Conservation (phyloP, 1,284 basidiomycete species). For the Neonothopanus nambi region DNA sequence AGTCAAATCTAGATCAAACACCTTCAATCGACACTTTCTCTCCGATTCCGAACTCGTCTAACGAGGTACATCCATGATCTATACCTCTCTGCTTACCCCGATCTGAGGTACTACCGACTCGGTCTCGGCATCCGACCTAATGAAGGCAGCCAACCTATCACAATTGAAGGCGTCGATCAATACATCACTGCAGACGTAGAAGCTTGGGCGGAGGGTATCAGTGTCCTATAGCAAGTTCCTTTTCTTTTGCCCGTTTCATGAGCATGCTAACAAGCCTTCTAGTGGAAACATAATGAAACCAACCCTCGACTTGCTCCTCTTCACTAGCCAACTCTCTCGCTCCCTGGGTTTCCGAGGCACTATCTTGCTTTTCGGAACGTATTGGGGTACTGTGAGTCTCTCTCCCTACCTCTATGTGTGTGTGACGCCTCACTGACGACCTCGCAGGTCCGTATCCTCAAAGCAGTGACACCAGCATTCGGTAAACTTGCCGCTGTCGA, state of each 20-base stretch:
- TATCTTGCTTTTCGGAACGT: conserved; percentile 79
- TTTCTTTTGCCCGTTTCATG: too few relatives aligned
- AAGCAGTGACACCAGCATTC: conserved; percentile 91
- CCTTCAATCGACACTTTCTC: conserved; percentile 85
- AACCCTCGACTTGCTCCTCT: conserved; percentile 88
- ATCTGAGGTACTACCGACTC: conserved; percentile 72
- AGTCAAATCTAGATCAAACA: conserved; percentile 73
- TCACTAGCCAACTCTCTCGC: conserved; percentile 88
- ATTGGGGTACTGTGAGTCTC: conserved; percentile 84
- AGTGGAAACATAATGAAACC: conserved; percentile 88
- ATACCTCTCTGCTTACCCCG: conserved; percentile 76
- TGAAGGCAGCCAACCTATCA: too few relatives aligned
- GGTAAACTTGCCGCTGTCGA: conserved; percentile 90
- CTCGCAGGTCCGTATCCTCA: too few relatives aligned
- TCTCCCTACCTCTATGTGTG: too few relatives aligned
- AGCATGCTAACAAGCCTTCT: not conserved
- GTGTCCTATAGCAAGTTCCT: conserved; percentile 80
- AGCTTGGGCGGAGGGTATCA: conserved; percentile 85
- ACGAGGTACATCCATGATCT: conserved; percentile 93
- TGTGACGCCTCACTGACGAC: too few relatives aligned
- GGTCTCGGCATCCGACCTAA: not conserved
- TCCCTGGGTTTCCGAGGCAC: conserved; percentile 85
- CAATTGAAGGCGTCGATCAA: conserved; percentile 80
- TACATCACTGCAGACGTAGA: conserved; percentile 94
- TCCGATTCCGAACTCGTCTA: conserved; percentile 83